phyloP scores from a whole-genome alignment of 768 basidiomycete species.

The Dentipellis sp. region DNA sequence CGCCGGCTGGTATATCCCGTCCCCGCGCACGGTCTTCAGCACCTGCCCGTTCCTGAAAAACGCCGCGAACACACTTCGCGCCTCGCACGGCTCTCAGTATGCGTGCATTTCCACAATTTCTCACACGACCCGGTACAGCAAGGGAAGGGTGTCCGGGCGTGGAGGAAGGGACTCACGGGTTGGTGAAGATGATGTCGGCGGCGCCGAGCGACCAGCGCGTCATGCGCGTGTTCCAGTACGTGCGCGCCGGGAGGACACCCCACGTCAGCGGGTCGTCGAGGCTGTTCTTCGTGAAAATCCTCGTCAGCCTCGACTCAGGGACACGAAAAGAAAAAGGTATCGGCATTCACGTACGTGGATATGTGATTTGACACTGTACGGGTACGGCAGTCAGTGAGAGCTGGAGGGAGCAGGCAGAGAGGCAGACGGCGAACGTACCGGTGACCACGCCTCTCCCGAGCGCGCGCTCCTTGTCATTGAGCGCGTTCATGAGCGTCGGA shows the following conservation, averaged over 20 bases:
- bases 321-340: not conserved
- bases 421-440: conserved; percentile 33
- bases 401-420: not conserved
- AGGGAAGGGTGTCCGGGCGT: not conserved
- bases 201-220: conserved; percentile 92
- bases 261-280: conserved; percentile 82
- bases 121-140: not conserved
- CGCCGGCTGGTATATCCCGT: conserved; percentile 81
- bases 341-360: conserved; percentile 64
- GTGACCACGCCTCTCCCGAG: conserved; percentile 63
- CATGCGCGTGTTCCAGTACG: conserved; percentile 47
- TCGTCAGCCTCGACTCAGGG: not conserved
- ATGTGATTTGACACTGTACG: conserved; percentile 83
- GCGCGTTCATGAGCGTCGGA: conserved; percentile 49
- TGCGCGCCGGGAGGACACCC: conserved; percentile 68
- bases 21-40: conserved; percentile 86
- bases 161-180: conserved; percentile 46
- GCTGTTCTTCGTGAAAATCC: conserved; percentile 25
- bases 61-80: conserved; percentile 58
- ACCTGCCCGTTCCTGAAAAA: conserved; percentile 91
- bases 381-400: too few species aligned
- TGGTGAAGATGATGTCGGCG: conserved; percentile 91
- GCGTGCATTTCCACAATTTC: conserved; percentile 3
- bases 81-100: conserved; percentile 20
- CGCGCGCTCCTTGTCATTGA: conserved; percentile 37